phyloP scores from a whole-genome alignment of 2,329 filamentous ascomycete species.

The Alternaria ventricosa region DNA sequence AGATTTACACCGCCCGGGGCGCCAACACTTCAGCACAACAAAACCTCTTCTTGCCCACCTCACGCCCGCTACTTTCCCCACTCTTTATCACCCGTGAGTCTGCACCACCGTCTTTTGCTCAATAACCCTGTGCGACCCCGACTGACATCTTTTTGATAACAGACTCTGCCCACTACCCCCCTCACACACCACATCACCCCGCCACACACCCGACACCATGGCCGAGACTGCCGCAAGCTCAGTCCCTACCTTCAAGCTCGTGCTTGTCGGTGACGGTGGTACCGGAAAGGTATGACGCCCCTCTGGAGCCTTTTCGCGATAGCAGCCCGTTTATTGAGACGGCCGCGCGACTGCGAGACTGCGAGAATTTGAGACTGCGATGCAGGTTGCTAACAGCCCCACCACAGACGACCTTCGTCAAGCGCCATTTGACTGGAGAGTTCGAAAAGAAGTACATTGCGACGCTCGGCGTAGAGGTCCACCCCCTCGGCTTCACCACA shows the following conservation, averaged over 20 bases:
- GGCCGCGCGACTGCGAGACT: not conserved
- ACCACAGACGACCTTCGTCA: slow-evolving; percentile 96
- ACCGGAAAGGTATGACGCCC: slow-evolving; percentile 88
- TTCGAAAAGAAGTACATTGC: slow-evolving; percentile 99
- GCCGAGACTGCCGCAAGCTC: slow-evolving; percentile 54
- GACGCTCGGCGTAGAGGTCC: slow-evolving; percentile 98
- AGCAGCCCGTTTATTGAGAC: not conserved
- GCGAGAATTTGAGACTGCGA: not conserved
- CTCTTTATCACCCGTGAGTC: slow-evolving; percentile 35
- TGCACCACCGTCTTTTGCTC: slow-evolving; percentile 21
- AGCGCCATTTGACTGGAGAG: slow-evolving; percentile 99
- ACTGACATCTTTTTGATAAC: slow-evolving; percentile 20
- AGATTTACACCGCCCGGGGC: slow-evolving; percentile 33
- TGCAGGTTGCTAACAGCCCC: slow-evolving; percentile 29
- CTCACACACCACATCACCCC: slow-evolving; percentile 33
- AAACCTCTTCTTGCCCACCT: slow-evolving; percentile 43
- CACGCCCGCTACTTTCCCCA: slow-evolving; percentile 35
- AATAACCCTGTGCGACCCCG: slow-evolving; percentile 17
- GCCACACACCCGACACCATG: slow-evolving; percentile 61
- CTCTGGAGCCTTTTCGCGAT: not conserved
- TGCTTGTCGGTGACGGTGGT: slow-evolving; percentile 98
- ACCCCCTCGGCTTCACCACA: slow-evolving; percentile 96
- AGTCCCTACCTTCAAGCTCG: slow-evolving; percentile 95
- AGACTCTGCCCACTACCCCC: slow-evolving; percentile 35
- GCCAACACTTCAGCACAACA: slow-evolving; percentile 43